phyloP scores from a whole-genome alignment of 371 early-diverging fungal species.

The Nematocida sp. region DNA sequence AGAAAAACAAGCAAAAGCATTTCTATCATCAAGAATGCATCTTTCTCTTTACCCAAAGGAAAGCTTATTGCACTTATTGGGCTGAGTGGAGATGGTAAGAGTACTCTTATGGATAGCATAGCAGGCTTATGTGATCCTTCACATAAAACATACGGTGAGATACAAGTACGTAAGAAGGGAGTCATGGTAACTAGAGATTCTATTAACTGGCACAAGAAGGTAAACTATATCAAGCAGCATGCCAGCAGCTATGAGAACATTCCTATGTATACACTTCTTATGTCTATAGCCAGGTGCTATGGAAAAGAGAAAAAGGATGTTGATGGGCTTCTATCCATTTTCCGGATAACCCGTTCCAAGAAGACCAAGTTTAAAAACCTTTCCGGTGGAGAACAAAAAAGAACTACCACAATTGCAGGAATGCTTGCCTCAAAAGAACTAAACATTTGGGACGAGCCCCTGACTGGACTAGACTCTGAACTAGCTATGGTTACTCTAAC shows the following conservation, averaged over 20 bases:
- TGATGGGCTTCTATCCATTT: background rate
- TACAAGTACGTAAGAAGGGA: background rate
- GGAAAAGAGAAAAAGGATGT: slow-evolving; percentile 6
- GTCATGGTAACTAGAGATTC: background rate
- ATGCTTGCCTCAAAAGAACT: slow-evolving; percentile 1
- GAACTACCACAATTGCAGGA: slow-evolving; percentile 12
- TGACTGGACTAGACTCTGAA: slow-evolving; percentile 16
- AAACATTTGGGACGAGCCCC: slow-evolving; percentile 40
- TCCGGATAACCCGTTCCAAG: background rate
- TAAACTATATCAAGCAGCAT: slow-evolving; percentile 15
- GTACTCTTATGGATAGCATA: slow-evolving; percentile 13
- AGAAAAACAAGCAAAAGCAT: slow-evolving; percentile 15
- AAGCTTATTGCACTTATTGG: slow-evolving; percentile 20
- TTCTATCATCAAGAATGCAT: background rate
- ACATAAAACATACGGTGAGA: slow-evolving; percentile 10
- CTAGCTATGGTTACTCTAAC: background rate
- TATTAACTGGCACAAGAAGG: background rate
- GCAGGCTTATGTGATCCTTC: background rate
- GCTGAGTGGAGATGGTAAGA: slow-evolving; percentile 12
- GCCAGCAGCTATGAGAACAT: slow-evolving; percentile 9
- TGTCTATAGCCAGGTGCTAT: slow-evolving; percentile 10
- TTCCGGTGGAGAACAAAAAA: slow-evolving; percentile 15
- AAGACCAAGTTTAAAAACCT: slow-evolving; percentile 7
- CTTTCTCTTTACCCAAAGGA: background rate
- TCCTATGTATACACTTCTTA: background rate